phyloP scores from a whole-genome alignment of 768 basidiomycete species.

The Xerocomellus amylosporus region DNA sequence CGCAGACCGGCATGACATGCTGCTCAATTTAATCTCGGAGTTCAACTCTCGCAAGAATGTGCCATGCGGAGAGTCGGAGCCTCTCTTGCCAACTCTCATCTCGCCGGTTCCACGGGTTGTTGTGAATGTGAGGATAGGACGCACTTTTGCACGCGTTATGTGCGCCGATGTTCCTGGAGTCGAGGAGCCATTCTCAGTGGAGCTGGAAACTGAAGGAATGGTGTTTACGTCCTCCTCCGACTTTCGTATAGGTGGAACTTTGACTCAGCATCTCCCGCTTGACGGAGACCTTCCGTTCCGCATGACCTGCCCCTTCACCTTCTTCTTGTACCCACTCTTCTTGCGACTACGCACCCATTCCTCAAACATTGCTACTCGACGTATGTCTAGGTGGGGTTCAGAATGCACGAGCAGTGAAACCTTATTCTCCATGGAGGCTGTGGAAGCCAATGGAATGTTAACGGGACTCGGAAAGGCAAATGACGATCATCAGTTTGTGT shows the following conservation, averaged over 20 bases:
- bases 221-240: constrained; percentile 40
- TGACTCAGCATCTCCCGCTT: constrained; percentile 13
- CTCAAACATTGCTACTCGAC: constrained; percentile 21
- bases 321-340: constrained; percentile 51
- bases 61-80: neutral
- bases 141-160: constrained; percentile 49
- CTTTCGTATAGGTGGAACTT: constrained; percentile 34
- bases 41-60: constrained; percentile 17
- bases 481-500: constrained; percentile 40
- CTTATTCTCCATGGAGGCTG: constrained; percentile 54
- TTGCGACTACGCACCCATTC: constrained; percentile 46
- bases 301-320: constrained; percentile 41
- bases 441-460: constrained; percentile 47
- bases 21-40: constrained; percentile 39
- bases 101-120: constrained; percentile 49
- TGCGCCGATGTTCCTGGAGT: constrained; percentile 39
- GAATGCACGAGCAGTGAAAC: constrained; percentile 46
- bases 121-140: constrained; percentile 48
- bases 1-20: constrained; percentile 51
- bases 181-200: constrained; percentile 49
- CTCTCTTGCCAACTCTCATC: constrained; percentile 31
- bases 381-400: constrained; percentile 31
- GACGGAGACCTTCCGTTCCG: constrained; percentile 43
- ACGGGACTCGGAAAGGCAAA: constrained; percentile 49
- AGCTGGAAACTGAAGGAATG: constrained; percentile 57